Evolutionary conservation across 352 stramenopile species (phyloP).

Genomic region (Globisporangium parvum): DNA sequence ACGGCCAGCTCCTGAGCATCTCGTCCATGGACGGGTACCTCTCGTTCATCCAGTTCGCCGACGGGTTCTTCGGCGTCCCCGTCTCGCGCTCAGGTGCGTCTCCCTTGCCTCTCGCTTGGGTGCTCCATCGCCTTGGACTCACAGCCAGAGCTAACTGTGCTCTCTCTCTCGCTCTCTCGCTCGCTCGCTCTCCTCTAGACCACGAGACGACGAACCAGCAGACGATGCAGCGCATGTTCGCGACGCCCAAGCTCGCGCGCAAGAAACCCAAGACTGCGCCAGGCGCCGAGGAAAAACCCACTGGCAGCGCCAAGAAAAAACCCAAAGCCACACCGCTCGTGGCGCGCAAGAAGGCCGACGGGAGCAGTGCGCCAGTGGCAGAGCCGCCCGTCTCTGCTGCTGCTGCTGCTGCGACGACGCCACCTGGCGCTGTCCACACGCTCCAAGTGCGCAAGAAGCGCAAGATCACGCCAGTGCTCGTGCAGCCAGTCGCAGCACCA

Average conservation of each 20-base stretch:
- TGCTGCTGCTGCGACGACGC: slow-evolving; percentile 8
- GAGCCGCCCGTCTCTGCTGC: not conserved
- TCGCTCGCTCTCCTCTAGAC: no score
- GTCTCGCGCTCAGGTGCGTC: slow-evolving; percentile 14
- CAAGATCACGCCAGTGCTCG: slow-evolving; percentile 53
- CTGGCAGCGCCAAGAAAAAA: slow-evolving; percentile 23
- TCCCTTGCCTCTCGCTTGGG: not conserved
- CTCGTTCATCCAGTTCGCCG: slow-evolving; percentile 89
- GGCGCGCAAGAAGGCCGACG: slow-evolving; percentile 15
- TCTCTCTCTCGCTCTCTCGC: no score
- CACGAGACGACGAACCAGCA: slow-evolving; percentile 38
- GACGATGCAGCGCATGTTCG: slow-evolving; percentile 56
- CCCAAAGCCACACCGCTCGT: slow-evolving; percentile 13
- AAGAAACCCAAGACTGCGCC: slow-evolving; percentile 38
- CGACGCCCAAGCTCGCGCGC: slow-evolving; percentile 46
- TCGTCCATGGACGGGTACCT: slow-evolving; percentile 96
- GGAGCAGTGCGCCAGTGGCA: not conserved
- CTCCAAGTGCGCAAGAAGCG: slow-evolving; percentile 83
- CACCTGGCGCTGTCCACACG: slow-evolving; percentile 35
- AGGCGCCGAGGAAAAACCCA: slow-evolving; percentile 1
- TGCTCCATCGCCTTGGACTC: not conserved
- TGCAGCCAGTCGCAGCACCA: slow-evolving; percentile 6
- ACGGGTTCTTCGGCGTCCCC: slow-evolving; percentile 73
- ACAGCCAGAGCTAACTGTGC: no score
- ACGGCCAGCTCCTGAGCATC: slow-evolving; percentile 90